Evolutionary conservation across 208 protist species (phyloP).

Genomic region (Crithidia bombi): DNA sequence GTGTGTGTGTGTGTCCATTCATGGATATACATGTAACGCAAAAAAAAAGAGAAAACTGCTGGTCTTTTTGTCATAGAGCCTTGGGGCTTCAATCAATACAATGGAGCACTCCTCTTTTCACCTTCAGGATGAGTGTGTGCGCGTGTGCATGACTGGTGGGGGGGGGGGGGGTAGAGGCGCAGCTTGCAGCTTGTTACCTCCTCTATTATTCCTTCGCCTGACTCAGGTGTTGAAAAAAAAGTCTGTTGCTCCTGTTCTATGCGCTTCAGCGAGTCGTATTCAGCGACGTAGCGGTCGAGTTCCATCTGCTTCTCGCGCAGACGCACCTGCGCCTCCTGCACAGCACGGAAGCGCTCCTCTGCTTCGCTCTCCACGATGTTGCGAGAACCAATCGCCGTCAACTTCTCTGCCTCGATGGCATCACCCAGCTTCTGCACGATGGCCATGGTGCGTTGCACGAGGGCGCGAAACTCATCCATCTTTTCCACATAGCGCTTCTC

Average conservation of each 20-base stretch:
- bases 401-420: conserved; percentile 87
- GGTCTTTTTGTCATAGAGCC: too few species aligned
- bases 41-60: too few species aligned
- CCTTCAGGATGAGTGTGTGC: too few species aligned
- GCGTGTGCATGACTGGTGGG: too few species aligned
- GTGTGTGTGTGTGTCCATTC: too few species aligned
- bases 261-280: conserved; percentile 86
- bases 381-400: conserved; percentile 84
- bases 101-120: too few species aligned
- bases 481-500: conserved; percentile 73
- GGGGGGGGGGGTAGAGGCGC: too few species aligned
- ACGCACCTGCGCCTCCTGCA: conserved; percentile 84
- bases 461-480: conserved; percentile 86
- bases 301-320: conserved; percentile 90
- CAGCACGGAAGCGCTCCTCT: conserved; percentile 74
- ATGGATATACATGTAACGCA: too few species aligned
- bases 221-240: conserved; percentile 81
- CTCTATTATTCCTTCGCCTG: conserved; percentile 65
- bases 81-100: too few species aligned
- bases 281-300: conserved; percentile 87
- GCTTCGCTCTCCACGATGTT: conserved; percentile 91
- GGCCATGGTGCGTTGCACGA: conserved; percentile 83
- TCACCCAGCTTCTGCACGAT: conserved; percentile 79
- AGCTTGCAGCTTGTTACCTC: too few species aligned
- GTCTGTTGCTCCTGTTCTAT: conserved; percentile 86